A percentile compares a stretch with the other conserved stretches of the same genome.
Conservation (phyloP, 805 yeast species). For the Grigorovia yakushimaensis region DNA sequence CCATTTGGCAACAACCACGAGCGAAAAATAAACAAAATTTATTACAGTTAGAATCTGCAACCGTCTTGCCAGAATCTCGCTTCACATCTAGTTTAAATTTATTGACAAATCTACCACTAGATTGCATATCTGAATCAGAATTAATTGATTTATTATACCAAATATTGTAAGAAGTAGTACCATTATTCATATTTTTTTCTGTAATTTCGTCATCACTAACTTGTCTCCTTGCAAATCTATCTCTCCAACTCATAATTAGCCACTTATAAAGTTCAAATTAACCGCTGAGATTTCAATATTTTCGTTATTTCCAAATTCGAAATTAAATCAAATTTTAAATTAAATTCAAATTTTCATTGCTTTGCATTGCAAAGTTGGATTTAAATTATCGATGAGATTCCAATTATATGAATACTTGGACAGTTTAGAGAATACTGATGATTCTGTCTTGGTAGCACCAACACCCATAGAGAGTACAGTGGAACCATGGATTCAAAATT, state of each 20-base stretch:
- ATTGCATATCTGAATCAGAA: slow-evolving; percentile 12
- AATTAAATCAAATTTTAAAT: no score
- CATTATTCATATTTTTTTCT: slow-evolving; percentile 35
- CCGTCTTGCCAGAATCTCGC: slow-evolving; percentile 67
- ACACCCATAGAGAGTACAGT: background rate
- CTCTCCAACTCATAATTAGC: slow-evolving; percentile 19
- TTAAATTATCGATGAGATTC: slow-evolving; percentile 3
- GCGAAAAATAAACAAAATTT: slow-evolving; percentile 77
- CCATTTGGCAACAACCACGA: slow-evolving; percentile 77
- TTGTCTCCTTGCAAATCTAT: slow-evolving; percentile 61
- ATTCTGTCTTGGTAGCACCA: background rate
- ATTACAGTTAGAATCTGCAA: slow-evolving; percentile 42
- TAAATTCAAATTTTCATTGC: background rate
- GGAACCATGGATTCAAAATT: slow-evolving; percentile 8
- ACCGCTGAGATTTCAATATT: no score
- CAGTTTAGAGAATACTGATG: background rate
- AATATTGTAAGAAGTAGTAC: slow-evolving; percentile 71
- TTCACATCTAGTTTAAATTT: slow-evolving; percentile 51
- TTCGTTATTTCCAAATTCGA: no score
- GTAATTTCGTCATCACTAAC: slow-evolving; percentile 50
- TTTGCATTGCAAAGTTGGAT: background rate
- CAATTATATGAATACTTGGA: slow-evolving; percentile 1
- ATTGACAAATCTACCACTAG: slow-evolving; percentile 37
- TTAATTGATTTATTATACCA: slow-evolving; percentile 87
- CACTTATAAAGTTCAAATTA: no score